Evolutionary conservation across 1,139 yeast species (phyloP).

Genomic region (Pichia sp.): DNA sequence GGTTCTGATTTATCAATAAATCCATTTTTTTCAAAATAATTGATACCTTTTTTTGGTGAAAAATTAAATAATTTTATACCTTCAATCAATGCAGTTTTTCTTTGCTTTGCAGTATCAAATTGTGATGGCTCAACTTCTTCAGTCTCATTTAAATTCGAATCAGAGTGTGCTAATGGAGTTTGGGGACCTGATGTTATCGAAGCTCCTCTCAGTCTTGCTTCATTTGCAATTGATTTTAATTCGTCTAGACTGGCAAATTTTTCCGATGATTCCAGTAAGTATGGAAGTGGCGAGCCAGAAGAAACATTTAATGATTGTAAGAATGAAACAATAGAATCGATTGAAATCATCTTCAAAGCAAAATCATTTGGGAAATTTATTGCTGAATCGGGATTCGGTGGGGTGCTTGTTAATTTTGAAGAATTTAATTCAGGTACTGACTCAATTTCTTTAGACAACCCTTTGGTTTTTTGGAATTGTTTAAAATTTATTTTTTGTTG

Average conservation of each 20-base stretch:
- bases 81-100: conserved; percentile 75
- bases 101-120: conserved; percentile 76
- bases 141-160: conserved; percentile 7
- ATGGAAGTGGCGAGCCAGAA: conserved; percentile 51
- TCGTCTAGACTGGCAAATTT: conserved; percentile 7
- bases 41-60: conserved; percentile 78
- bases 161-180: conserved; percentile 6
- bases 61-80: conserved; percentile 76
- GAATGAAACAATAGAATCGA: conserved; percentile 76
- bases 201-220: conserved; percentile 17
- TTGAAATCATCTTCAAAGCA: conserved; percentile 74
- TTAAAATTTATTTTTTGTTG: conserved; percentile 61
- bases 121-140: conserved; percentile 68
- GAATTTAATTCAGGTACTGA: conserved; percentile 74
- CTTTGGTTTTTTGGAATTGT: conserved; percentile 53
- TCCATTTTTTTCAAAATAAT: conserved; percentile 51
- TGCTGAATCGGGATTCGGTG: conserved; percentile 54
- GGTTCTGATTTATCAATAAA: conserved; percentile 62
- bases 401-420: conserved; percentile 52
- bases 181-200: conserved; percentile 18
- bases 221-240: conserved; percentile 8
- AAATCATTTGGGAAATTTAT: conserved; percentile 66
- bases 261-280: conserved; percentile 3
- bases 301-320: conserved; percentile 76
- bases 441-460: conserved; percentile 69